These are phyloP conservation scores for Leucocoprinus leucothites DNA, from an alignment of 768 basidiomycete species.

Conservation along the genomic window DNA sequence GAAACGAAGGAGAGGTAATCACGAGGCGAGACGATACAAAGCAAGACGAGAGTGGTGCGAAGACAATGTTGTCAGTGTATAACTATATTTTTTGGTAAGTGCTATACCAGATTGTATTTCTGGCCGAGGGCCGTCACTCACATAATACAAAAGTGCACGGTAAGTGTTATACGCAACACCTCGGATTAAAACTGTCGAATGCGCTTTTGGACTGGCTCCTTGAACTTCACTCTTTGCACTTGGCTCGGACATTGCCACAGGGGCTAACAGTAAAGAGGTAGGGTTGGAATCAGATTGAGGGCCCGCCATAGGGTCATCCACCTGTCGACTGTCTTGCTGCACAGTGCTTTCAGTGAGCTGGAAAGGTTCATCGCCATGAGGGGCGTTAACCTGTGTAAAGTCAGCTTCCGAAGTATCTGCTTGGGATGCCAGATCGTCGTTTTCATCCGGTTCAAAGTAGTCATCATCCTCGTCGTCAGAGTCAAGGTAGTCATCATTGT, in stretches of 20 bases:
- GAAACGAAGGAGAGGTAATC: slow-evolving; percentile 20
- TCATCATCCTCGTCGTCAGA: slow-evolving; percentile 50
- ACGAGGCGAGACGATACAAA: slow-evolving; percentile 35
- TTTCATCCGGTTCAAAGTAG: slow-evolving; percentile 41
- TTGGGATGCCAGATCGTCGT: slow-evolving; percentile 16
- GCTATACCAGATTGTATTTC: not conserved
- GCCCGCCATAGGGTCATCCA: not conserved
- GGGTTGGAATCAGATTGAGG: slow-evolving; percentile 3
- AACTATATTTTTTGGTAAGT: slow-evolving; percentile 44
- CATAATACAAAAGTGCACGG: slow-evolving; percentile 66
- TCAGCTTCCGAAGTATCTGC: slow-evolving; percentile 5
- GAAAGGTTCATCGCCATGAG: slow-evolving; percentile 28
- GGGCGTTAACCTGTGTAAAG: not conserved
- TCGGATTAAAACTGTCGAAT: slow-evolving; percentile 40
- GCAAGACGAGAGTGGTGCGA: slow-evolving; percentile 79
- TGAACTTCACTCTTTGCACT: not conserved
- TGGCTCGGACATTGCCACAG: not conserved
- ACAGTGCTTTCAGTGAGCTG: slow-evolving; percentile 12
- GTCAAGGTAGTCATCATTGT: slow-evolving; percentile 22
- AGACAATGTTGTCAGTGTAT: slow-evolving; percentile 82
- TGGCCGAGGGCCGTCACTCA: slow-evolving; percentile 29
- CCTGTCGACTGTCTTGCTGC: slow-evolving; percentile 20
- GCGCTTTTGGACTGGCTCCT: not conserved
- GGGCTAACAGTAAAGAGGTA: not conserved
- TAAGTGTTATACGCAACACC: slow-evolving; percentile 48